phyloP scores from a whole-genome alignment of 2,329 filamentous ascomycete species.

The Cyphellophora attinorum region DNA sequence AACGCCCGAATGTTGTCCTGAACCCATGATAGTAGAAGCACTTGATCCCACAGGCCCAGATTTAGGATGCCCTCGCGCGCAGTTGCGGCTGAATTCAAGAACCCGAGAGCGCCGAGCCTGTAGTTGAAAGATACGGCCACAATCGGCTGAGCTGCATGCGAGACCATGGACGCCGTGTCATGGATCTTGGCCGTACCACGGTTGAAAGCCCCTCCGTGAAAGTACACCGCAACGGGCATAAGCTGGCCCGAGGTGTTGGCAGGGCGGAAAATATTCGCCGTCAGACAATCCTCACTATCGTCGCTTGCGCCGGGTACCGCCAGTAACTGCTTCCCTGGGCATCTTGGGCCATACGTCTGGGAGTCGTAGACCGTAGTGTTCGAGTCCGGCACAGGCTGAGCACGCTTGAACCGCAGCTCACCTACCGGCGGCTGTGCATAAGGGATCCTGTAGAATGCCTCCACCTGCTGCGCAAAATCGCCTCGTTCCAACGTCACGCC shows the following conservation, averaged over 20 bases:
- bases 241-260: not conserved
- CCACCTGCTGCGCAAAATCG: conserved; percentile 6
- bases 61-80: conserved; percentile 24
- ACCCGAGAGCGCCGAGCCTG: conserved; percentile 35
- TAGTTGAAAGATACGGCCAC: conserved; percentile 36
- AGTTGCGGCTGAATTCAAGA: conserved; percentile 15
- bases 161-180: conserved; percentile 53
- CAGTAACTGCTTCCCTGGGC: conserved; percentile 5
- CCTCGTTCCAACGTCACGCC: conserved; percentile 1
- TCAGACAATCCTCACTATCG: conserved; percentile 18
- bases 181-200: conserved; percentile 28
- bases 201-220: conserved; percentile 28
- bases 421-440: conserved; percentile 40
- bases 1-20: conserved; percentile 21
- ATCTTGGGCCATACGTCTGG: conserved; percentile 22
- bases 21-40: conserved; percentile 25
- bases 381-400: conserved; percentile 21
- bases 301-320: conserved; percentile 2
- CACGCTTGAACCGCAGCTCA: conserved; percentile 35
- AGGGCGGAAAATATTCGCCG: conserved; percentile 17
- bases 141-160: conserved; percentile 29
- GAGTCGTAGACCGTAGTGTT: conserved; percentile 27
- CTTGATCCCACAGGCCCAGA: conserved; percentile 31
- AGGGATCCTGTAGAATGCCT: conserved; percentile 39
- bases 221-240: conserved; percentile 34